Evolutionary conservation across 148 eudicot genomes (phyloP), one percentile per base, ranked within the genome.

Genomic region (Gaultheria prostrata): DNA sequence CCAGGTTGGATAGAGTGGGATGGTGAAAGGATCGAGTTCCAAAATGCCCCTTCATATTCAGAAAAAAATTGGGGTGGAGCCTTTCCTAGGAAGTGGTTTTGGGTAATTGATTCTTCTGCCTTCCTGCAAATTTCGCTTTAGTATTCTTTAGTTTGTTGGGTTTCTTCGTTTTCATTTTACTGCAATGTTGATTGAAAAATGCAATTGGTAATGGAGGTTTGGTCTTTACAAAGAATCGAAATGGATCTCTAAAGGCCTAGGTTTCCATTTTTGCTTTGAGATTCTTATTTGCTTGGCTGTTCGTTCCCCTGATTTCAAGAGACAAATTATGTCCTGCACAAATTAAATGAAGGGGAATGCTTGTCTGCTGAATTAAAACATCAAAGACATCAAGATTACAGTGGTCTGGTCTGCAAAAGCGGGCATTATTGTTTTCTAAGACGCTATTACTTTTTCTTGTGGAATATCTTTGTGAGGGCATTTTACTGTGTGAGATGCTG

Each of bases 1-100:
- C 82, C 94, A 97, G 99, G 99, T 77, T 97, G 99, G 99, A 94
- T 97, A 72, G 99, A 97, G 88, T 97, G 99, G 99, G 98, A 85
- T 87, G 99, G 92, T 76, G 93, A 94, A 87, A 89, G 97, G 88
- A 94, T 78, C 82, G 98, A 97, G 88, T 97, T 97, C 86, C 84
- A 87, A 91, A 86, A 97, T 87, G 99, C 99, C 80, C 99, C 99
- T 75, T 97, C 99, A 33, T 97, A 97, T 85, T 92, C 94, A 4
- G 99, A 97, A 81, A 97, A 97, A 86, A 97, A 97, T 45, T 75
- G 78, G 99, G 99, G 99, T 86, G 98, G 93, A 84, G 95, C 83
- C 78, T 97, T 97, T 83, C 99, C 99, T n/a, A 92, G 90, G 87
- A 97, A 89, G 88, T 97, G 99, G 99, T 97, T 92, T 85, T 97